A percentile compares a stretch with the other conserved stretches of the same genome.
phyloP scores from a whole-genome alignment of 2,329 filamentous ascomycete species.

The Incumbomyces delicatus region DNA sequence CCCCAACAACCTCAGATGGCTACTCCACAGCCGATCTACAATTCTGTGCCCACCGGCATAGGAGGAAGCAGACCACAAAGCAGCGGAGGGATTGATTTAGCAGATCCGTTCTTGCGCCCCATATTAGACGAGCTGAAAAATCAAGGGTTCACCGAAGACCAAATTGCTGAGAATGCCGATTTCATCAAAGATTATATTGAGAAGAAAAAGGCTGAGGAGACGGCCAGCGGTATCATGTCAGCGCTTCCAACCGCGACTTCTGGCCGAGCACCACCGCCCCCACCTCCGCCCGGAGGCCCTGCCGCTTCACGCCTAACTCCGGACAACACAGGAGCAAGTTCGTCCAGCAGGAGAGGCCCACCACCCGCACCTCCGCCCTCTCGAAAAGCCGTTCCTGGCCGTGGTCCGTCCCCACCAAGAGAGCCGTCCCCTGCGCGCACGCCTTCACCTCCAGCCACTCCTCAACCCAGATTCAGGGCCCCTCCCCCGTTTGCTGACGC shows the following conservation, averaged over 20 bases:
- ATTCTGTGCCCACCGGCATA: constrained; percentile 5
- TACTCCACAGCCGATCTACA: constrained; percentile 18
- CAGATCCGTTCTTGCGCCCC: constrained; percentile 52
- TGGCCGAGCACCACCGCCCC: constrained; percentile 35
- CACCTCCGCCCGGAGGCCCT: constrained; percentile 53
- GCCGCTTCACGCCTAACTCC: constrained; percentile 44
- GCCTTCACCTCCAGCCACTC: constrained; percentile 55
- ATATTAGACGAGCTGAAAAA: constrained; percentile 51
- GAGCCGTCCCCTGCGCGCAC: constrained; percentile 55
- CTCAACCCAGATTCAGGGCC: constrained; percentile 64
- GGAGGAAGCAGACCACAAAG: constrained; percentile 23
- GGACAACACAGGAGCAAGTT: constrained; percentile 47
- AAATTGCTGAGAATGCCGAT: constrained; percentile 57
- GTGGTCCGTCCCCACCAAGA: constrained; percentile 31
- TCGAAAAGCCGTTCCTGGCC: constrained; percentile 35
- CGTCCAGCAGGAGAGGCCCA: constrained; percentile 44
- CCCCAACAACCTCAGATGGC: constrained; percentile 20
- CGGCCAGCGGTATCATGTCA: constrained; percentile 30
- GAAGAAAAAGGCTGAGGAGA: constrained; percentile 48
- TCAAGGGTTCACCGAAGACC: constrained; percentile 60
- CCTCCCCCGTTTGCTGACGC: constrained; percentile 85
- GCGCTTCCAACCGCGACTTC: constrained; percentile 25
- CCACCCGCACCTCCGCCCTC: constrained; percentile 51
- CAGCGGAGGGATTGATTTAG: constrained; percentile 41
- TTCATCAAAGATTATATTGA: constrained; percentile 61